phyloP scores from a whole-genome alignment of 345 rosid genomes.

The Populus davidiana region DNA sequence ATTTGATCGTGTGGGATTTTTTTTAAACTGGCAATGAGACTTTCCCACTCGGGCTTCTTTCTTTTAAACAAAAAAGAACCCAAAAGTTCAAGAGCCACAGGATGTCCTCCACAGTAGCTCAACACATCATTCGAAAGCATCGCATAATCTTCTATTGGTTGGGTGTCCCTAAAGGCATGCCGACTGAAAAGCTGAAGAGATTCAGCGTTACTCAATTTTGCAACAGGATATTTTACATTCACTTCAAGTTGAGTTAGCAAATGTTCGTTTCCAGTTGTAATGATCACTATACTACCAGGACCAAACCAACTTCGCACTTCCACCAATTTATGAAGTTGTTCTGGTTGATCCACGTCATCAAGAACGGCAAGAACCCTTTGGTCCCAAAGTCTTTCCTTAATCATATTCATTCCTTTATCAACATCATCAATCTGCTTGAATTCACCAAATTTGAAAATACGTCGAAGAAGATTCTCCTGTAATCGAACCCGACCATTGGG shows the following conservation, averaged over 20 bases:
- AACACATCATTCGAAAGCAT: background rate
- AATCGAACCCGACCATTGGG: background rate
- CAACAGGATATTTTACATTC: background rate
- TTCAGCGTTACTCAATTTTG: background rate
- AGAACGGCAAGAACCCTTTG: slow-evolving; percentile 11
- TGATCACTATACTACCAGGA: slow-evolving; percentile 5
- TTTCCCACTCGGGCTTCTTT: background rate
- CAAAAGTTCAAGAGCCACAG: slow-evolving; percentile 8
- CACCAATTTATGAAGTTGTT: background rate
- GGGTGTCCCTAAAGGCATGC: slow-evolving; percentile 8
- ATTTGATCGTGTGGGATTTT: too few relatives aligned
- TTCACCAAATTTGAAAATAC: background rate
- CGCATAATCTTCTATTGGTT: background rate
- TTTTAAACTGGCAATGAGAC: background rate
- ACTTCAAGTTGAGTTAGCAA: background rate
- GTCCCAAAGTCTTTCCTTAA: background rate
- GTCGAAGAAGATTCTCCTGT: background rate
- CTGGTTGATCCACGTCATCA: slow-evolving; percentile 6
- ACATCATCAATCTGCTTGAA: background rate
- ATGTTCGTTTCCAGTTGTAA: slow-evolving; percentile 6
- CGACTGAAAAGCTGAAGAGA: slow-evolving; percentile 8
- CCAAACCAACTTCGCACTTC: slow-evolving; percentile 4
- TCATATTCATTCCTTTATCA: slow-evolving; percentile 1
- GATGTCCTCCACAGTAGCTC: background rate
- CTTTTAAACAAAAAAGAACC: background rate